Conservation (phyloP, 2,329 filamentous ascomycete genomes). For the Pestalotiopsis sp. region DNA sequence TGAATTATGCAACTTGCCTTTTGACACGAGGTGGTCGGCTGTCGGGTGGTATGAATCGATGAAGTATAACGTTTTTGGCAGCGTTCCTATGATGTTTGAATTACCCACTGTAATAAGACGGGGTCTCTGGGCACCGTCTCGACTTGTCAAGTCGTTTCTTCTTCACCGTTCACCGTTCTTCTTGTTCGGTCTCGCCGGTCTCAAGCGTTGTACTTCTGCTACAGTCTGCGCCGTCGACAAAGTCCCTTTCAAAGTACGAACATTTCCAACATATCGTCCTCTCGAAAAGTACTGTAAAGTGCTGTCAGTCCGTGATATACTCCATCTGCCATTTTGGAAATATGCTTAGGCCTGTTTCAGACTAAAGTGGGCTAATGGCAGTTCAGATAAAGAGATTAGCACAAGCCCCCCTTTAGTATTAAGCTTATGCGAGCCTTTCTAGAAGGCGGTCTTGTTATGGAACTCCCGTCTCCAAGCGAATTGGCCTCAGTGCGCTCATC, state of each 20-base stretch:
- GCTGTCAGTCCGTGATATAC: neutral
- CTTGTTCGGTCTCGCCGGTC: too few relatives aligned
- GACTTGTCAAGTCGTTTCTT: too few relatives aligned
- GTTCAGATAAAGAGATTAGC: neutral
- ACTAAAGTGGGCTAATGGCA: neutral
- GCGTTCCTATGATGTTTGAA: too few relatives aligned
- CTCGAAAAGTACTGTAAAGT: neutral
- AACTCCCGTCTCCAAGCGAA: neutral
- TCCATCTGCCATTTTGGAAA: neutral
- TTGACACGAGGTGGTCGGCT: neutral
- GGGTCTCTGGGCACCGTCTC: too few relatives aligned
- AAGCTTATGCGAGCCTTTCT: neutral
- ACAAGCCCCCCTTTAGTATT: neutral
- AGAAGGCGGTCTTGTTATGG: neutral
- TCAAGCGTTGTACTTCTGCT: too few relatives aligned
- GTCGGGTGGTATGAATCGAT: neutral
- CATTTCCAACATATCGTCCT: too few relatives aligned
- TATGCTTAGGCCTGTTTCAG: neutral
- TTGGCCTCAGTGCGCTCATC: neutral
- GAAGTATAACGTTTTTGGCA: neutral
- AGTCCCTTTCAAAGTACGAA: too few relatives aligned
- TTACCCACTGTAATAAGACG: too few relatives aligned
- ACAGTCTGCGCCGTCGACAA: too few relatives aligned
- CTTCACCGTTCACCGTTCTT: too few relatives aligned
- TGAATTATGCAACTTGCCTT: neutral